These are phyloP conservation scores for Helotiales sp. DNA, from an alignment of 2,329 filamentous ascomycete genomes.

Conservation along the genomic window DNA sequence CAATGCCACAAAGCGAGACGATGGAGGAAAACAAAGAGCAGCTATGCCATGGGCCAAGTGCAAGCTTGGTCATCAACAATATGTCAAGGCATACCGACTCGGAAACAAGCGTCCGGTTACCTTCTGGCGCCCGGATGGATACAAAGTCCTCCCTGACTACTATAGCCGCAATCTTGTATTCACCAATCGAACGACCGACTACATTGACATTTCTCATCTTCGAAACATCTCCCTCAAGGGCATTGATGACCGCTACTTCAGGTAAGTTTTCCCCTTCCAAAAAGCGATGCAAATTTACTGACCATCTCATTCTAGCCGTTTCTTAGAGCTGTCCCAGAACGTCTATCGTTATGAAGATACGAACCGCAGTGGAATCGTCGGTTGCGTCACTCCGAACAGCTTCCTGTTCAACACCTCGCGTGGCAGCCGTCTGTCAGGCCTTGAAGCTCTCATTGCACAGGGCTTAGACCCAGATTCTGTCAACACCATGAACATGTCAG, in stretches of 20 bases:
- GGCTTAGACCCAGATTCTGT: conserved; percentile 69
- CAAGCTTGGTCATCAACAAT: conserved; percentile 61
- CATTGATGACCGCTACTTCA: conserved; percentile 64
- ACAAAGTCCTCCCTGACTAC: conserved; percentile 58
- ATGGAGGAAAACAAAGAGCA: conserved; percentile 39
- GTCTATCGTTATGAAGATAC: conserved; percentile 62
- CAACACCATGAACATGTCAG: conserved; percentile 65
- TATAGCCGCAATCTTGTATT: conserved; percentile 55
- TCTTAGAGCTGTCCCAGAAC: conserved; percentile 75
- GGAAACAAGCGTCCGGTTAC: conserved; percentile 63
- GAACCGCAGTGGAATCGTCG: conserved; percentile 59
- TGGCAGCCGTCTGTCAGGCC: conserved; percentile 64
- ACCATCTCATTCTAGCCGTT: conserved; percentile 45
- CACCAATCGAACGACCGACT: conserved; percentile 66
- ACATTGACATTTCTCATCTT: conserved; percentile 66
- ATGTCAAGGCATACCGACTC: conserved; percentile 55
- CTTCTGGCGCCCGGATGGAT: conserved; percentile 60
- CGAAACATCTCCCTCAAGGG: conserved; percentile 50
- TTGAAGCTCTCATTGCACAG: conserved; percentile 69
- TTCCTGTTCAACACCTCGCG: conserved; percentile 64
- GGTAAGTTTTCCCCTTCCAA: conserved; percentile 43
- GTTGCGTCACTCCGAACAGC: conserved; percentile 72
- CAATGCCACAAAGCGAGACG: conserved; percentile 43
- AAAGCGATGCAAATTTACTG: conserved; percentile 15
- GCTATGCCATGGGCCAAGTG: conserved; percentile 57